These are phyloP conservation scores for Nothophytophthora sp. DNA, from an alignment of 352 stramenopile genomes.

Conservation along the genomic window DNA sequence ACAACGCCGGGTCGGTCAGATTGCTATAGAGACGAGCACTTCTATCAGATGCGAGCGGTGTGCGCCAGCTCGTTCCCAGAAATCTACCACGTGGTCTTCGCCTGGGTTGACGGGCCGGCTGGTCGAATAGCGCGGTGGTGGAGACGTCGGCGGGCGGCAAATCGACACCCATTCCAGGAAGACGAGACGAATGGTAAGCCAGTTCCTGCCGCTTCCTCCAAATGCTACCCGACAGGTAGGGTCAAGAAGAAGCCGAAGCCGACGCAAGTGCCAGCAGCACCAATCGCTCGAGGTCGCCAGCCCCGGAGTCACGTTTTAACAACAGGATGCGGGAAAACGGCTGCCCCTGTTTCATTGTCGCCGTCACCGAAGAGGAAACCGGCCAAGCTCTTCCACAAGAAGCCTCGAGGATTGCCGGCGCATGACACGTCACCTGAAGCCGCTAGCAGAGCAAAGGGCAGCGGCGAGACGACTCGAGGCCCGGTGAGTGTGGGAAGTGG, in stretches of 20 bases:
- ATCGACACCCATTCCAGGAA: neutral
- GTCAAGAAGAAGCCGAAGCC: slow-evolving; percentile 15
- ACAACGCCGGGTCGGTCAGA: too few relatives aligned
- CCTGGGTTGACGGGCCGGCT: slow-evolving; percentile 34
- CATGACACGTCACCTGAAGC: neutral
- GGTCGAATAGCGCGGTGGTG: slow-evolving; percentile 35
- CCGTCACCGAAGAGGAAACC: slow-evolving; percentile 12
- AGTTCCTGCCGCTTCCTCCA: neutral
- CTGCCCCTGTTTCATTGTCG: slow-evolving; percentile 2
- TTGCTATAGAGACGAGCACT: slow-evolving; percentile 25
- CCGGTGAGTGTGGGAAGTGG: neutral
- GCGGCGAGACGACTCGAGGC: neutral
- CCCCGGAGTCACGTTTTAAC: slow-evolving; percentile 2
- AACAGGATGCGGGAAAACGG: slow-evolving; percentile 6
- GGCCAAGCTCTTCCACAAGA: neutral
- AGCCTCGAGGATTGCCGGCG: too few relatives aligned
- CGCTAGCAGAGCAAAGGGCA: neutral
- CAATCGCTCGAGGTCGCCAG: neutral
- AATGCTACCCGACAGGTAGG: neutral
- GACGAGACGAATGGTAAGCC: neutral
- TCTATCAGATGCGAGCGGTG: slow-evolving; percentile 32
- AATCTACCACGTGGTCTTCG: slow-evolving; percentile 40
- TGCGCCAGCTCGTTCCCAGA: slow-evolving; percentile 28
- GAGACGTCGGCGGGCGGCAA: slow-evolving; percentile 8
- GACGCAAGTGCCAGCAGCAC: neutral